Conservation (phyloP, 2,329 filamentous ascomycete species). For the Diaporthe citriasiana region DNA sequence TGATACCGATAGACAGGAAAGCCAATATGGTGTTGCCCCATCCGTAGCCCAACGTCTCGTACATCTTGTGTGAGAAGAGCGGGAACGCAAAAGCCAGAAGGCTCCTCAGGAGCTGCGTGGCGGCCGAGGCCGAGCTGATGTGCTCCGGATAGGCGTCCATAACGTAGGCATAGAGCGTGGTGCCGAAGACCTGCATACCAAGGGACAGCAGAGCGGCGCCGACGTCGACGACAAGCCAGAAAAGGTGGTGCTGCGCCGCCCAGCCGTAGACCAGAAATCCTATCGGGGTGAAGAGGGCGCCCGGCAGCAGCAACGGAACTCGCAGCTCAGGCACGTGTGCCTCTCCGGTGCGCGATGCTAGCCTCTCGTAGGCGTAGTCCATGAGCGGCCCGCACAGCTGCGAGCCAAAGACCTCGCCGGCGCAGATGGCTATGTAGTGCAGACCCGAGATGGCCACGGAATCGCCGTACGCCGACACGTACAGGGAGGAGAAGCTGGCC, state of each 20-base stretch:
- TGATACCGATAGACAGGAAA: slow-evolving; percentile 45
- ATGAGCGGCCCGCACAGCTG: slow-evolving; percentile 61
- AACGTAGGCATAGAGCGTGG: slow-evolving; percentile 52
- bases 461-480: slow-evolving; percentile 64
- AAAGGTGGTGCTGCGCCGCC: slow-evolving; percentile 53
- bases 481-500: slow-evolving; percentile 72
- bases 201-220: slow-evolving; percentile 53
- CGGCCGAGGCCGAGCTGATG: slow-evolving; percentile 62
- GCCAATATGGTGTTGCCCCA: slow-evolving; percentile 57
- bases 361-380: slow-evolving; percentile 56
- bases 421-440: slow-evolving; percentile 73
- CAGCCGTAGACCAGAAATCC: slow-evolving; percentile 61
- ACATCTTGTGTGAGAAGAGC: slow-evolving; percentile 61
- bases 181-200: slow-evolving; percentile 44
- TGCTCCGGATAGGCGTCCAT: slow-evolving; percentile 63
- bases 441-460: slow-evolving; percentile 71
- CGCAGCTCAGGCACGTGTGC: slow-evolving; percentile 65
- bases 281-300: slow-evolving; percentile 58
- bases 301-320: slow-evolving; percentile 54
- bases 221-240: slow-evolving; percentile 57
- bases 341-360: slow-evolving; percentile 44
- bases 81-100: slow-evolving; percentile 65
- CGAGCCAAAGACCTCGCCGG: slow-evolving; percentile 72
- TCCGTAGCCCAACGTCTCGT: slow-evolving; percentile 53
- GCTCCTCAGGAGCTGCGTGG: slow-evolving; percentile 59